Evolutionary conservation across 768 basidiomycete species (phyloP).

Genomic region (Suillus luteus): DNA sequence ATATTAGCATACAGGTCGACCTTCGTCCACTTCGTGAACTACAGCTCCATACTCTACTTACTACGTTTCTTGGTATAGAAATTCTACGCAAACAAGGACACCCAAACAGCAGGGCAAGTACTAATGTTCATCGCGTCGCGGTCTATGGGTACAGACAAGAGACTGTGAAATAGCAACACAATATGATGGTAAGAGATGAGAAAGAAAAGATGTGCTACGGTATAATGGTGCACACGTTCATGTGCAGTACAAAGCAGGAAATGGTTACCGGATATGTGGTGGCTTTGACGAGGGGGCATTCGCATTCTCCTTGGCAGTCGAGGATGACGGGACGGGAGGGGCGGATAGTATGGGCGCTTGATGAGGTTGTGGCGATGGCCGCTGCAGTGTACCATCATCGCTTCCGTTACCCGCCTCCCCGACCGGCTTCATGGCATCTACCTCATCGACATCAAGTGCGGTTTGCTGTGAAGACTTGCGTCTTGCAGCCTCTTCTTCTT

Average conservation of each 20-base stretch:
- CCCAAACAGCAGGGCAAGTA: background rate
- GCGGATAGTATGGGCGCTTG: constrained; percentile 38
- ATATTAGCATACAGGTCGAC: constrained; percentile 11
- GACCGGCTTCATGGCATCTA: constrained; percentile 77
- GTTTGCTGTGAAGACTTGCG: constrained; percentile 23
- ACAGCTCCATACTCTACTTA: constrained; percentile 4
- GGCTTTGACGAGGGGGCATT: constrained; percentile 17
- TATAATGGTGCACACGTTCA: constrained; percentile 6
- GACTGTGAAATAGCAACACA: constrained; percentile 14
- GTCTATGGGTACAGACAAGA: constrained; percentile 9
- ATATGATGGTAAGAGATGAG: constrained; percentile 7
- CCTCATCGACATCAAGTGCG: constrained; percentile 32
- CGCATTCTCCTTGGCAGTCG: constrained; percentile 22
- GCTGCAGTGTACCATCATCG: constrained; percentile 13
- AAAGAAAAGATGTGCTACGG: constrained; percentile 7
- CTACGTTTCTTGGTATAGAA: constrained; percentile 25
- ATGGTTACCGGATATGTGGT: constrained; percentile 1
- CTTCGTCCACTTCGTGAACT: constrained; percentile 5
- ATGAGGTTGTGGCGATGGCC: constrained; percentile 3
- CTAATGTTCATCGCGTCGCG: constrained; percentile 14
- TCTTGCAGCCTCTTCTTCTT: constrained; percentile 48
- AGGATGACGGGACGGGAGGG: constrained; percentile 31
- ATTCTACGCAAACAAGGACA: constrained; percentile 15
- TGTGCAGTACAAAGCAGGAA: constrained; percentile 7
- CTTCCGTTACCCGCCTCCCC: constrained; percentile 3